phyloP scores from a whole-genome alignment of 495 filamentous ascomycete genomes.

The Pyrenula aspistea region DNA sequence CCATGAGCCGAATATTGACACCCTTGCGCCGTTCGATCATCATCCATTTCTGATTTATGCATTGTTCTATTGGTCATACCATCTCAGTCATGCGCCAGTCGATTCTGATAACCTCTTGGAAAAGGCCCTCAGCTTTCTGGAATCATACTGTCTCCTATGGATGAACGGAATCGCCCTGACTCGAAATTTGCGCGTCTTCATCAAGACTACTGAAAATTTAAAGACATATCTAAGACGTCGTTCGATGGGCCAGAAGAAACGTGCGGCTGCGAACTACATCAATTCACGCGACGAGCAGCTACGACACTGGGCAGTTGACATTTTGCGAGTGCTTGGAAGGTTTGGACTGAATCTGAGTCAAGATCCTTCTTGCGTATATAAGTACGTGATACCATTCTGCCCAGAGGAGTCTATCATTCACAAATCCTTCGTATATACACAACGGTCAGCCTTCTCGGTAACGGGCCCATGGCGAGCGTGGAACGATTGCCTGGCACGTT shows the following conservation, averaged over 20 bases:
- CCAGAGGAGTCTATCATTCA: constrained; percentile 19
- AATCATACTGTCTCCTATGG: constrained; percentile 21
- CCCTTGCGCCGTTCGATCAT: too few relatives aligned
- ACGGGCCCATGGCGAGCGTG: constrained; percentile 7
- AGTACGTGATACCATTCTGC: too few relatives aligned
- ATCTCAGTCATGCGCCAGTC: too few relatives aligned
- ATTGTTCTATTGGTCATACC: constrained; percentile 16
- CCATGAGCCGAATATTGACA: constrained; percentile 8
- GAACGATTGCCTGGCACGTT: constrained; percentile 14
- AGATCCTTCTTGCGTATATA: too few relatives aligned
- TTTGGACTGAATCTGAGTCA: too few relatives aligned
- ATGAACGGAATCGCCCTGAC: constrained; percentile 20
- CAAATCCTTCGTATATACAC: constrained; percentile 4
- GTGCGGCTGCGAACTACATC: too few relatives aligned
- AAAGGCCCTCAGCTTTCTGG: constrained; percentile 15
- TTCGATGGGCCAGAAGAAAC: too few relatives aligned
- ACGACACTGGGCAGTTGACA: too few relatives aligned
- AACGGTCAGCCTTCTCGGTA: constrained; percentile 3
- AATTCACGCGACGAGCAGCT: constrained; percentile 8
- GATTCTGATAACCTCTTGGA: constrained; percentile 8
- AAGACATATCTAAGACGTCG: too few relatives aligned
- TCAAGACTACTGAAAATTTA: constrained; percentile 17
- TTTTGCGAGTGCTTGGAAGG: too few relatives aligned
- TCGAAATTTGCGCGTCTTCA: constrained; percentile 14
- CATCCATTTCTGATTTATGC: constrained; percentile 17